These are phyloP conservation scores for Endocalyx cinctus DNA, from an alignment of 2,329 filamentous ascomycete species.

Conservation along the genomic window DNA sequence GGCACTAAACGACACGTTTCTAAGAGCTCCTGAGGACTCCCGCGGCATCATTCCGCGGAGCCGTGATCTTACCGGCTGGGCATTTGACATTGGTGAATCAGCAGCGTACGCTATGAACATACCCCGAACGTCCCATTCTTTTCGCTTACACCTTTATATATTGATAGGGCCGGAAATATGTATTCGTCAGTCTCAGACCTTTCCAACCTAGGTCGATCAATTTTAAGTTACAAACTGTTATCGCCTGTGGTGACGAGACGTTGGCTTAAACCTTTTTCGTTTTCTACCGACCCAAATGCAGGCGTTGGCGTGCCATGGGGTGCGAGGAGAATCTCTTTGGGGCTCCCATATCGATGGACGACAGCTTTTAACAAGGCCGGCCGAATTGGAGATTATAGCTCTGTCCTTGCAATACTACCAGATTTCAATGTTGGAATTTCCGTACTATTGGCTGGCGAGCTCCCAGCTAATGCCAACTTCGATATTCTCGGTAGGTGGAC, in stretches of 20 bases:
- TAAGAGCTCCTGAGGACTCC: conserved; percentile 21
- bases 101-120: conserved; percentile 14
- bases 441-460: conserved; percentile 31
- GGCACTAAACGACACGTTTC: conserved; percentile 31
- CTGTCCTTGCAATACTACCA: conserved; percentile 34
- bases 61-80: conserved; percentile 19
- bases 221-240: conserved; percentile 30
- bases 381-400: conserved; percentile 33
- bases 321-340: conserved; percentile 21
- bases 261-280: conserved; percentile 37
- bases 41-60: conserved; percentile 33
- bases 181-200: conserved; percentile 30
- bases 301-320: conserved; percentile 35
- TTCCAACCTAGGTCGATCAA: conserved; percentile 24
- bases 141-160: conserved; percentile 12
- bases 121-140: conserved; percentile 2
- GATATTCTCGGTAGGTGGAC: conserved; percentile 18
- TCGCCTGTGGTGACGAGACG: conserved; percentile 27
- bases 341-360: conserved; percentile 28
- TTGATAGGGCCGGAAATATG: conserved; percentile 28
- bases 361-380: conserved; percentile 37
- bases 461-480: conserved; percentile 24
- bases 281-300: conserved; percentile 34
- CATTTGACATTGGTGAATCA: conserved; percentile 23
- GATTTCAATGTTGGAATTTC: conserved; percentile 39